phyloP scores from a whole-genome alignment of 2,329 filamentous ascomycete species.

The Dothidotthia symphoricarpi region DNA sequence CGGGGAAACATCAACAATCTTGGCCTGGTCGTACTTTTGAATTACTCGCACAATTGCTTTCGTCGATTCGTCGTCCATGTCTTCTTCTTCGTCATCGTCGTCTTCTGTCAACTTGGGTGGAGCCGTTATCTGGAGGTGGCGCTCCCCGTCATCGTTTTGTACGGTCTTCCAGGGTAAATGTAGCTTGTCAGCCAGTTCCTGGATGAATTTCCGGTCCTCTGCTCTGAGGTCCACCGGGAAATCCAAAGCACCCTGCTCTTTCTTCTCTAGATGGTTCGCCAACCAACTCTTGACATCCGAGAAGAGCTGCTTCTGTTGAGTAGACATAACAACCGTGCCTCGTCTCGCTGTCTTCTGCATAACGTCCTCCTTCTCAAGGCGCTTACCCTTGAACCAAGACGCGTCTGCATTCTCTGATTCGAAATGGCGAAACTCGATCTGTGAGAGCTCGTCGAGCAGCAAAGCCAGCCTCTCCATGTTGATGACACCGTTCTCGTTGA shows the following conservation, averaged over 20 bases:
- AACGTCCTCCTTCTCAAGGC: conserved; percentile 66
- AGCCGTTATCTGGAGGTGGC: conserved; percentile 64
- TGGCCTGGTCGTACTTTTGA: conserved; percentile 86
- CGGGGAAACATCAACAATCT: conserved; percentile 73
- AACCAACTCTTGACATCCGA: conserved; percentile 79
- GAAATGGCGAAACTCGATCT: conserved; percentile 90
- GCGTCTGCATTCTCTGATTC: conserved; percentile 86
- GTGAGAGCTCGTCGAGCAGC: conserved; percentile 78
- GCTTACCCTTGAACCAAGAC: conserved; percentile 88
- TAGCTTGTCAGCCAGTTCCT: conserved; percentile 74
- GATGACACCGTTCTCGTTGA: conserved; percentile 92
- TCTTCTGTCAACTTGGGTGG: conserved; percentile 52
- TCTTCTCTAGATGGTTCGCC: conserved; percentile 58
- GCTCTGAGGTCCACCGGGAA: conserved; percentile 72
- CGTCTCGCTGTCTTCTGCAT: conserved; percentile 60
- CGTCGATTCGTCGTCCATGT: conserved; percentile 77
- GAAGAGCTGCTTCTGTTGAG: conserved; percentile 78
- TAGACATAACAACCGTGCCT: conserved; percentile 71
- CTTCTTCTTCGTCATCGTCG: conserved; percentile 61
- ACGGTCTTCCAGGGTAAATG: conserved; percentile 65
- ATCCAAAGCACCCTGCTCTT: conserved; percentile 58
- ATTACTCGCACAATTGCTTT: conserved; percentile 82
- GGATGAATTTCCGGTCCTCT: conserved; percentile 87
- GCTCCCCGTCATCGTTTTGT: conserved; percentile 62
- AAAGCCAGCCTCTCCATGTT: conserved; percentile 76